A percentile compares a stretch with the other conserved stretches of the same genome.
phyloP scores from a whole-genome alignment of 345 rosid genomes.

The Rhizophora apiculata region DNA sequence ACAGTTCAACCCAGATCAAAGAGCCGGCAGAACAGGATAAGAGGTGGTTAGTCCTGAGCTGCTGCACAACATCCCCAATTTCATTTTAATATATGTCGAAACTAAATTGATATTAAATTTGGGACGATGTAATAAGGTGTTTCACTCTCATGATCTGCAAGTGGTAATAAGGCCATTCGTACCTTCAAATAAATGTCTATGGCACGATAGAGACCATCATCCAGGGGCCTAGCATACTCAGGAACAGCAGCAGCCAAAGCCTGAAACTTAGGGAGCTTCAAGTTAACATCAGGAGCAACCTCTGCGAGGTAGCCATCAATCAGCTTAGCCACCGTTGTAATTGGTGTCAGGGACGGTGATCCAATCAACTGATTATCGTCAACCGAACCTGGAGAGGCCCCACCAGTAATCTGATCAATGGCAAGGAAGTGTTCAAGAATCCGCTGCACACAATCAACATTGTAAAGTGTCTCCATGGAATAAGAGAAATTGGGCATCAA shows the following conservation, averaged over 20 bases:
- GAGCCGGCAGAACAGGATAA: too few species aligned
- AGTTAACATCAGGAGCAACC: slow-evolving; percentile 92
- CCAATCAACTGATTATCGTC: slow-evolving; percentile 81
- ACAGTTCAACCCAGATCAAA: not conserved
- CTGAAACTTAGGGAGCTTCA: slow-evolving; percentile 92
- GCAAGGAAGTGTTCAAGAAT: slow-evolving; percentile 84
- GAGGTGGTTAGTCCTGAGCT: not conserved
- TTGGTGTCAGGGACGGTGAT: slow-evolving; percentile 76
- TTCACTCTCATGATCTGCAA: not conserved
- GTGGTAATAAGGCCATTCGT: slow-evolving; percentile 8
- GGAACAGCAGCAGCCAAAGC: slow-evolving; percentile 91
- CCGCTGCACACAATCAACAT: slow-evolving; percentile 85
- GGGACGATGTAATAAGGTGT: slow-evolving; percentile 10
- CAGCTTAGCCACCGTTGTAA: slow-evolving; percentile 84
- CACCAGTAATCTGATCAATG: slow-evolving; percentile 73
- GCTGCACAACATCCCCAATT: not conserved
- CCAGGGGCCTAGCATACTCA: slow-evolving; percentile 80
- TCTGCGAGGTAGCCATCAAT: slow-evolving; percentile 97
- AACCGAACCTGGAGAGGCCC: slow-evolving; percentile 71
- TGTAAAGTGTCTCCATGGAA: slow-evolving; percentile 85
- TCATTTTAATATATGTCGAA: slow-evolving; percentile 7
- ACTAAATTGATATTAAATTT: slow-evolving; percentile 10
- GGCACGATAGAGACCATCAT: slow-evolving; percentile 94
- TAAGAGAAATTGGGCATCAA: slow-evolving; percentile 86
- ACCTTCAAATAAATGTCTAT: slow-evolving; percentile 96